A percentile compares a stretch with the other conserved stretches of the same genome.
Conservation (phyloP, 2,329 filamentous ascomycete genomes). For the Coniochaeta sp. region DNA sequence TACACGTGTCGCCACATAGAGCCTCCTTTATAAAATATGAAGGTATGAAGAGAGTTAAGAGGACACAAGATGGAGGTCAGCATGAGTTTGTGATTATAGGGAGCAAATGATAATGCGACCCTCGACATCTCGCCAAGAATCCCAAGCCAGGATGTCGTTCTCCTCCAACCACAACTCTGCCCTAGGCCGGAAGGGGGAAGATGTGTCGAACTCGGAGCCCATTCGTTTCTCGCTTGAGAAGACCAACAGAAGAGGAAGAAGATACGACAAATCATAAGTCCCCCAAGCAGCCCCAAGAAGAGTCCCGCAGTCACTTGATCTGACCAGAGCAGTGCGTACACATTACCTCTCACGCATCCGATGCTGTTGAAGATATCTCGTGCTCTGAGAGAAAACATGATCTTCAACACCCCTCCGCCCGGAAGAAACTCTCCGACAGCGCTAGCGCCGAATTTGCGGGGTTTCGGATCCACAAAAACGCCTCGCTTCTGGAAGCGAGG, state of each 20-base stretch:
- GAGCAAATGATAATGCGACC: too few species aligned
- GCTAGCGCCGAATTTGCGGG: constrained; percentile 37
- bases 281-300: constrained; percentile 78
- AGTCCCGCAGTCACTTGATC: constrained; percentile 51
- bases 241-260: constrained; percentile 60
- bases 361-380: too few species aligned
- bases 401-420: constrained; percentile 56
- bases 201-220: too few species aligned
- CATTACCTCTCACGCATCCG: too few species aligned
- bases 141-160: background rate
- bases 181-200: too few species aligned
- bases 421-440: background rate
- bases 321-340: constrained; percentile 53
- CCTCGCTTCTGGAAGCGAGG: background rate
- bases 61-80: too few species aligned
- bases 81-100: too few species aligned
- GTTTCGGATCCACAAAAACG: background rate
- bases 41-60: too few species aligned
- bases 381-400: constrained; percentile 57
- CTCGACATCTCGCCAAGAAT: too few species aligned
- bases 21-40: too few species aligned
- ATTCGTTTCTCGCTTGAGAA: background rate
- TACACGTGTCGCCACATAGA: too few species aligned
- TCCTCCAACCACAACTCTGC: background rate
- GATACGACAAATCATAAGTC: constrained; percentile 66